Conservation (phyloP, 2,329 filamentous ascomycete species). For the Cadophora luteo-olivacea region DNA sequence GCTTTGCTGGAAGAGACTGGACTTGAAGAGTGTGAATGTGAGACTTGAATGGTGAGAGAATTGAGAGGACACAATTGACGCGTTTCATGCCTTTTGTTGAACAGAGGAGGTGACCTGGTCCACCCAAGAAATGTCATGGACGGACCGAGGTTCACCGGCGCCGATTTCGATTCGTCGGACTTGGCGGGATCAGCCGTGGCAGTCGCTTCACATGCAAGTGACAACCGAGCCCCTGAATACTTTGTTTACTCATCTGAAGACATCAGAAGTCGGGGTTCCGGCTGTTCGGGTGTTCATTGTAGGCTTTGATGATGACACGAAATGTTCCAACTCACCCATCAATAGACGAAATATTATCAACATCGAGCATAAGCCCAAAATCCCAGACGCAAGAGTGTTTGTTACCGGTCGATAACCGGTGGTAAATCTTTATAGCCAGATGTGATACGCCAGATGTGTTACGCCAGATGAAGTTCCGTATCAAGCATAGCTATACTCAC, state of each 20-base stretch:
- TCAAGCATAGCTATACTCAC: too few relatives aligned
- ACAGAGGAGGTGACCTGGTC: background rate
- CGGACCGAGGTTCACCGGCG: conserved; percentile 16
- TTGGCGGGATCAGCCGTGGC: conserved; percentile 11
- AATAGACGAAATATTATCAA: background rate
- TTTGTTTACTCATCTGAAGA: conserved; percentile 3
- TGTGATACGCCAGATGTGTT: too few relatives aligned
- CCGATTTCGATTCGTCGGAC: conserved; percentile 6
- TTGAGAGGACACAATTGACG: conserved; percentile 9
- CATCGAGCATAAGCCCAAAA: background rate
- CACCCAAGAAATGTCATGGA: background rate
- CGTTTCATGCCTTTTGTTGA: conserved; percentile 26
- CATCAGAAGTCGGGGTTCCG: background rate
- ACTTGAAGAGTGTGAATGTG: background rate
- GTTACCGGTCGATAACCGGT: too few relatives aligned
- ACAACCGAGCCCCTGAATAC: conserved; percentile 7
- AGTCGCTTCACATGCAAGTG: conserved; percentile 15
- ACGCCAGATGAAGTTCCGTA: too few relatives aligned
- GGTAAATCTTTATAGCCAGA: too few relatives aligned
- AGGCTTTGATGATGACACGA: background rate
- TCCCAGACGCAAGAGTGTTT: background rate
- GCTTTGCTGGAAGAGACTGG: background rate
- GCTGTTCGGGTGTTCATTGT: background rate
- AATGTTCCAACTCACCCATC: too few relatives aligned
- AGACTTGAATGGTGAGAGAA: background rate